A percentile compares a stretch with the other conserved stretches of the same genome.
Evolutionary conservation across 75 land plant genomes (phyloP).

Genomic region (Picea glauca): DNA sequence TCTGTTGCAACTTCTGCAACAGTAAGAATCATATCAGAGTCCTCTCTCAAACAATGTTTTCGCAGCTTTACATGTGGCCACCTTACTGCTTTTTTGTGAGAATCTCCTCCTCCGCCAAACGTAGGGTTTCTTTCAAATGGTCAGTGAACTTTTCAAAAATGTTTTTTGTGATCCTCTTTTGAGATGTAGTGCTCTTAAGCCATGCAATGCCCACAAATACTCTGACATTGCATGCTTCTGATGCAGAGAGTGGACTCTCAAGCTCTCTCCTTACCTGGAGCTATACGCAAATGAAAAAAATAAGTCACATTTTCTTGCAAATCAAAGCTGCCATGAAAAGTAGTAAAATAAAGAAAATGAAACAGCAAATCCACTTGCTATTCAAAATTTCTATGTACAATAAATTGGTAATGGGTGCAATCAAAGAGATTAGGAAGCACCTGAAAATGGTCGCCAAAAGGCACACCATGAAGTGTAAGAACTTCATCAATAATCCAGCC

Average conservation of each 20-base stretch:
- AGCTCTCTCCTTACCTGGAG: conserved; percentile 72
- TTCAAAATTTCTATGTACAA: not conserved
- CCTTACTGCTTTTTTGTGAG: conserved; percentile 14
- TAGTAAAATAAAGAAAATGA: not conserved
- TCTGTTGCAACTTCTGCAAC: not conserved
- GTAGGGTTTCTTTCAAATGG: conserved; percentile 51
- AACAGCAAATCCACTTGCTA: not conserved
- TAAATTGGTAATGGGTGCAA: not conserved
- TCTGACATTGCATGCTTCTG: conserved; percentile 39
- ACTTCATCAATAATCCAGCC: conserved; percentile 72
- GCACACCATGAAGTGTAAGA: conserved; percentile 77
- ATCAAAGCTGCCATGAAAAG: not conserved
- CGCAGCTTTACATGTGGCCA: not conserved
- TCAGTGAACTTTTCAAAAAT: conserved; percentile 45
- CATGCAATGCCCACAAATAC: conserved; percentile 73
- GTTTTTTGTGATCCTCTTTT: conserved; percentile 65
- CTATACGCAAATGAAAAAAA: conserved; percentile 31
- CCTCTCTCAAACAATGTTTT: not conserved
- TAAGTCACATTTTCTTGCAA: not conserved
- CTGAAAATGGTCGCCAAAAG: conserved; percentile 78
- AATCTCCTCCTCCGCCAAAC: conserved; percentile 40
- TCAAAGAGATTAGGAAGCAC: conserved; percentile 16
- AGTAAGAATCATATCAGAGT: not conserved
- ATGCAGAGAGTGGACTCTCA: conserved; percentile 37
- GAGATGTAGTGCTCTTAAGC: conserved; percentile 72